Percentiles rank a stretch among this genome's conserved stretches.
phyloP scores from a whole-genome alignment of 140 eudicot species.

The Bidens hawaiensis region DNA sequence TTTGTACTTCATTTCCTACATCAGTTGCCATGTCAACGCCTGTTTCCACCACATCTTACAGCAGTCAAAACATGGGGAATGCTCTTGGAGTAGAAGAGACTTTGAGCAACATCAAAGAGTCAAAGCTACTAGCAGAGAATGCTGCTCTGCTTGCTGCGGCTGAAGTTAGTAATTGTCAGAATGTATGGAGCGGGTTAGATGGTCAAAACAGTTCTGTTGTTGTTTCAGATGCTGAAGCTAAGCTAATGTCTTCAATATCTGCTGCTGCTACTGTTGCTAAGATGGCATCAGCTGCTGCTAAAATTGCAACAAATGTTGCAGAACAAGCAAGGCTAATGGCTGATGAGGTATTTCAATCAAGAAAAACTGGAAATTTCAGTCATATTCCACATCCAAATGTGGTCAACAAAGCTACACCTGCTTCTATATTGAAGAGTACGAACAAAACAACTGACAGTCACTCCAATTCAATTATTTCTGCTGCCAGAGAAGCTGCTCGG shows the following conservation, averaged over 20 bases:
- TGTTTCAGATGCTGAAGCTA: constrained; percentile 43
- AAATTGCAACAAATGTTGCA: constrained; percentile 60
- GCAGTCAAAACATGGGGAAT: constrained; percentile 5
- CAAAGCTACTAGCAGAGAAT: constrained; percentile 62
- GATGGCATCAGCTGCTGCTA: constrained; percentile 82
- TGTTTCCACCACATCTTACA: background rate
- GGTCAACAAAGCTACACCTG: constrained; percentile 32
- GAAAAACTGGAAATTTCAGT: background rate
- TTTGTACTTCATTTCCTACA: constrained; percentile 5
- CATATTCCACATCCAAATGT: background rate
- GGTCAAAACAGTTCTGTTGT: constrained; percentile 38
- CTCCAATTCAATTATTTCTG: constrained; percentile 50
- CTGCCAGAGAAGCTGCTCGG: constrained; percentile 75
- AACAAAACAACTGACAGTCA: constrained; percentile 1
- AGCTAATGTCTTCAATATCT: constrained; percentile 57
- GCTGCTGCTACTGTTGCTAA: constrained; percentile 65
- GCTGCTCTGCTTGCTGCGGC: constrained; percentile 62
- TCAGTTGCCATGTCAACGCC: constrained; percentile 8
- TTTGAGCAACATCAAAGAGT: constrained; percentile 45
- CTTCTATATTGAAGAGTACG: constrained; percentile 26
- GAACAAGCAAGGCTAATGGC: constrained; percentile 42
- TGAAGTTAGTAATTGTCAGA: constrained; percentile 53
- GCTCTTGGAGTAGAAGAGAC: constrained; percentile 4
- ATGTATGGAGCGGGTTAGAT: constrained; percentile 56
- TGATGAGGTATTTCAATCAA: constrained; percentile 42